Conservation (phyloP, 208 protist genomes). For the Vickermania ingenoplastis region DNA sequence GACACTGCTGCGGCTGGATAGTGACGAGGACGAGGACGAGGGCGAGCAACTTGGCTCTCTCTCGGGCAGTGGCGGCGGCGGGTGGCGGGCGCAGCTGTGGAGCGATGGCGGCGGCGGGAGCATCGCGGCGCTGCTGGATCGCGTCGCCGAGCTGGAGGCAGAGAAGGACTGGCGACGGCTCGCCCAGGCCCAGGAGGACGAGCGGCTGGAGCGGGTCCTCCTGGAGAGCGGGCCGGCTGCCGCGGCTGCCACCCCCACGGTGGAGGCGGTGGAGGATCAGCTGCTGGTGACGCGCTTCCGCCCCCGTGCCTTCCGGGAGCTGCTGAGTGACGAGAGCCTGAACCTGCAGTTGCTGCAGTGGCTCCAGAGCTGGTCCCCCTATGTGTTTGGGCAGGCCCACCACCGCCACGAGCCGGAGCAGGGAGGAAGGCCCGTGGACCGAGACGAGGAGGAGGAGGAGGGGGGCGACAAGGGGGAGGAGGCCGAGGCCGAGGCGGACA, state of each 20-base stretch:
- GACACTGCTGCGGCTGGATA: too few relatives aligned
- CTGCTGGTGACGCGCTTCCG: constrained; percentile 75
- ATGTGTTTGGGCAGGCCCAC: constrained; percentile 27
- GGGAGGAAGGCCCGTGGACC: neutral
- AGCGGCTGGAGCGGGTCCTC: neutral
- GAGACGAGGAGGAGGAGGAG: neutral
- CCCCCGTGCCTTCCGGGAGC: constrained; percentile 58
- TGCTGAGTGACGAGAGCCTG: constrained; percentile 74
- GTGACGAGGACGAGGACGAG: too few relatives aligned
- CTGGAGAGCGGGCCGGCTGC: neutral
- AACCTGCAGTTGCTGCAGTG: constrained; percentile 73
- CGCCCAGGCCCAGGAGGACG: neutral
- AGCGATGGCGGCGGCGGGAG: constrained; percentile 14
- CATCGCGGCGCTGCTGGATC: constrained; percentile 10
- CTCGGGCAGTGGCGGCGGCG: constrained; percentile 1
- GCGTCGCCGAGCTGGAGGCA: constrained; percentile 6
- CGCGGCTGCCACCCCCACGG: neutral
- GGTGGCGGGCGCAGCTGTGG: neutral
- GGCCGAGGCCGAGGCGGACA: neutral
- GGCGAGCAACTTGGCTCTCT: too few relatives aligned
- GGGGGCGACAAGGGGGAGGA: neutral
- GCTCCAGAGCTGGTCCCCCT: constrained; percentile 73
- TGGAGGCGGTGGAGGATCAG: constrained; percentile 8
- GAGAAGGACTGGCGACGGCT: constrained; percentile 1
- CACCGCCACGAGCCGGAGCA: neutral